phyloP scores from a whole-genome alignment of 306 rosid genomes.

The Casuarina equisetifolia region DNA sequence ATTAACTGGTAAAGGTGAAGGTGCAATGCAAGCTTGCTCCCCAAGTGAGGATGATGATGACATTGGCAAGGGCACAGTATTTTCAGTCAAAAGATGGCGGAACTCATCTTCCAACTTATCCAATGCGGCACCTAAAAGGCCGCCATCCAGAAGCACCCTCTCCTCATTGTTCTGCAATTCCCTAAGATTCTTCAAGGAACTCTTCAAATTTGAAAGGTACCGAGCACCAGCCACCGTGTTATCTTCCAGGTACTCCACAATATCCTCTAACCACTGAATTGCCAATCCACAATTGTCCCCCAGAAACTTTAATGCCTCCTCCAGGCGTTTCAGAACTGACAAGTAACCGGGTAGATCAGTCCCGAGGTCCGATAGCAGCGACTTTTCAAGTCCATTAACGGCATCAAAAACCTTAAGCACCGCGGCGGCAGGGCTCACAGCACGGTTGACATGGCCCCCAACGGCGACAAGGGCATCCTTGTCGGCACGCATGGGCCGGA shows the following conservation, averaged over 20 bases:
- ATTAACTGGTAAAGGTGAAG: slow-evolving; percentile 84
- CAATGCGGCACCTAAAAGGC: slow-evolving; percentile 81
- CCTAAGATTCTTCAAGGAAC: slow-evolving; percentile 61
- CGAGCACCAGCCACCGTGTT: slow-evolving; percentile 68
- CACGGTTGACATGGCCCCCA: slow-evolving; percentile 94
- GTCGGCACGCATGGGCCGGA: slow-evolving; percentile 87
- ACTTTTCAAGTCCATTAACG: slow-evolving; percentile 93
- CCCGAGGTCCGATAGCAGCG: slow-evolving; percentile 75
- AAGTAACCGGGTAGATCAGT: slow-evolving; percentile 81
- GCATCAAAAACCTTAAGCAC: slow-evolving; percentile 98
- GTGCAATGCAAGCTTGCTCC: slow-evolving; percentile 90
- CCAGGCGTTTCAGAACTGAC: slow-evolving; percentile 85
- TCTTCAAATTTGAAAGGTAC: slow-evolving; percentile 72
- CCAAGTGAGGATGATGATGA: slow-evolving; percentile 32
- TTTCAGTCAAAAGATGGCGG: slow-evolving; percentile 66
- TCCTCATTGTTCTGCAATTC: slow-evolving; percentile 59
- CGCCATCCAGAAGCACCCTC: slow-evolving; percentile 72
- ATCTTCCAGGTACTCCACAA: slow-evolving; percentile 94
- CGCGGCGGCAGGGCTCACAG: slow-evolving; percentile 95
- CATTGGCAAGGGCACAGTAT: slow-evolving; percentile 91
- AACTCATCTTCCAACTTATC: slow-evolving; percentile 84
- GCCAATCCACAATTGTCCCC: slow-evolving; percentile 92
- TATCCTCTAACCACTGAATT: slow-evolving; percentile 96
- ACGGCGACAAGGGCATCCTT: slow-evolving; percentile 76
- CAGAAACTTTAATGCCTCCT: slow-evolving; percentile 87